Evolutionary conservation across 176 grass and related monocot species (phyloP), one percentile per base, ranked within the genome.

Genomic region (Panicum miliaceum): DNA sequence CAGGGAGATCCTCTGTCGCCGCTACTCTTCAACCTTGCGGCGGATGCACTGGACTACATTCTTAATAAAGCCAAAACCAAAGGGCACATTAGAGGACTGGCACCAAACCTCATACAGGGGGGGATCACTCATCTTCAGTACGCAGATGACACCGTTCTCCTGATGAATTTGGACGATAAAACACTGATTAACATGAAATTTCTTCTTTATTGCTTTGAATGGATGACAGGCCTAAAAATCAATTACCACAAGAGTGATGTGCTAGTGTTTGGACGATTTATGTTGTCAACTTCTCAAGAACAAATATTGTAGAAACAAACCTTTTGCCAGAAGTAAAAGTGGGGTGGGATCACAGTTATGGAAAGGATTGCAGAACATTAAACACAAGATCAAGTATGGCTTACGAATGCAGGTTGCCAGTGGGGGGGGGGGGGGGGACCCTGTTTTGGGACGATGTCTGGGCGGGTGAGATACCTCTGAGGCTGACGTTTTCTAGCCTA

Each of bases 31-130:
- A 65, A 65, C 6, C 14, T 65, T 0, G 63, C 1, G 0, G 32
- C 32, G 7, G 32, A 65, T 65, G 32, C 32, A 0, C 4, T 65
- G 0, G 32, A 3, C 1, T 14, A 19, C 2, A 65, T 37, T 0
- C 1, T 65, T 2, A 1, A 18, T 0, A 18, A 8, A 7, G 63
- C 63, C 0, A 18, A 37, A 9, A 1, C 0, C 2, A 6, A 6
- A 1, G 51, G 51, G 0, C 3, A 5, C 0, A 19, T 53, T 1
- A 53, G 20, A 6, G 51, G 63, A 13, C 32, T 65, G 32, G 7
- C 19, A 0, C 63, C 32, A 3, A 13, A 36, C 0, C 16, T 65
- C 0, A 0, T 36, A 0, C 5, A 13, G 2, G 14, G 29, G 1
- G 62, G 62, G 1, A 1, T 65, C 0, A 36, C 63, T 3, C 63